Evolutionary conservation across 805 yeast genomes (phyloP), one percentile per base, ranked within the genome.

Genomic region (Schwanniomyces vanrijiae): DNA sequence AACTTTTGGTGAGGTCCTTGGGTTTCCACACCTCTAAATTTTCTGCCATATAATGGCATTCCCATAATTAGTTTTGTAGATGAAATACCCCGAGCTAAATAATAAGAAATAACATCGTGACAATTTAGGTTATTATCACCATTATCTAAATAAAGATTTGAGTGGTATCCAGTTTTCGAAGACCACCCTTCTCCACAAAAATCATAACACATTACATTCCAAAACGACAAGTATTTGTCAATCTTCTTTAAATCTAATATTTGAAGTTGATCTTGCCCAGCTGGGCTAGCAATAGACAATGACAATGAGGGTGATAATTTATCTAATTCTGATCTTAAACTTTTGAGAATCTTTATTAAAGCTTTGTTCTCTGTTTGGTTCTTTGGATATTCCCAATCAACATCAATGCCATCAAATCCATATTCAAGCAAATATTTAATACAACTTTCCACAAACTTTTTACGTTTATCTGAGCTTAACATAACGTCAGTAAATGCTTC

Each of bases 171-270:
- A 0, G 85, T 78, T 2, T 40, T 52, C 0, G 62, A 56, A 1
- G 88, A 82, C 96, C 96, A 89, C 7, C 78, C 72, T 39, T 56
- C 53, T 0, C 97, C 98, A 1, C 83, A 68, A 55, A 84, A 87
- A 62, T 94, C 98, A 63, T 94, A 92, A 16, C 94, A 82, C 98
- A 92, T 92, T 48, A 94, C 62, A 61, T 92, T 91, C 86, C 91
- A 90, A 54, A 81, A 81, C 16, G 81, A 69, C 14, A 94, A 59
- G 54, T 75, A 74, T 20, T 61, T 58, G 53, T 85, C 84, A 77
- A 92, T 75, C n/a, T 74, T 75, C 1, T 51, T 43, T 1, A 90
- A 56, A 4, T 76, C 64, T 44, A 85, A 68, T 5, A 62, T 51
- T 3, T 55, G 43, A 14, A 83, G 59, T 44, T 76, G 74, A 4